phyloP scores from a whole-genome alignment of 2,329 filamentous ascomycete species.

The Penicillium sp. region DNA sequence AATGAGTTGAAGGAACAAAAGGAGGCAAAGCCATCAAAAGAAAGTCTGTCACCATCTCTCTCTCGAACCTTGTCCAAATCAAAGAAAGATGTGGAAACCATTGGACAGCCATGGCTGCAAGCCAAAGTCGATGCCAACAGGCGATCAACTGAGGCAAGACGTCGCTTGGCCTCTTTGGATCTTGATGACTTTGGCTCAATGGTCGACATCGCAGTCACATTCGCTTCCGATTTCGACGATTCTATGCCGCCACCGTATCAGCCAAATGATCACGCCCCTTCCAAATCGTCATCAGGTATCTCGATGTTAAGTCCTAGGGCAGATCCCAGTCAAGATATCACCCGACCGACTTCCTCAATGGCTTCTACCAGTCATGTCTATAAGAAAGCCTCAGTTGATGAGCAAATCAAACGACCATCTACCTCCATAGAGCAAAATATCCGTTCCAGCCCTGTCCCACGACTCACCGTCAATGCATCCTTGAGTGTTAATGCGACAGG shows the following conservation, averaged over 20 bases:
- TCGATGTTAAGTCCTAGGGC: conserved; percentile 4
- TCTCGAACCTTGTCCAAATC: conserved; percentile 28
- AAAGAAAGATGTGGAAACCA: conserved; percentile 36
- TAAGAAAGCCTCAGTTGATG: conserved; percentile 9
- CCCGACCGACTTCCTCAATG: conserved; percentile 2
- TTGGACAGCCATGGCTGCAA: conserved; percentile 39
- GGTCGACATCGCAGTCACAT: conserved; percentile 33
- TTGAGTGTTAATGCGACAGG: not conserved
- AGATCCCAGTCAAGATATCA: not conserved
- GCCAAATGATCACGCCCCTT: not conserved
- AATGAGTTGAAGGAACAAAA: conserved; percentile 12
- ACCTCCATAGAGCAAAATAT: conserved; percentile 8
- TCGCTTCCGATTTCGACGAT: conserved; percentile 25
- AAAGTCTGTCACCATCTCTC: conserved; percentile 13
- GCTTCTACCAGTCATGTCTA: conserved; percentile 10
- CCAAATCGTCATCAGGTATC: conserved; percentile 4
- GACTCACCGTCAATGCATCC: not conserved
- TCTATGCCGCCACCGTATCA: conserved; percentile 23
- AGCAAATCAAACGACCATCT: conserved; percentile 9
- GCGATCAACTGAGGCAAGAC: conserved; percentile 12
- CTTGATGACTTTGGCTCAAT: conserved; percentile 35
- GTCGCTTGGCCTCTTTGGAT: conserved; percentile 29
- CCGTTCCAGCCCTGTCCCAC: not conserved
- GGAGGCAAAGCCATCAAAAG: conserved; percentile 6
- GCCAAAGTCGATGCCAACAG: conserved; percentile 23